Conservation (phyloP, 2,329 filamentous ascomycete species). For the Fusarium annulatum region DNA sequence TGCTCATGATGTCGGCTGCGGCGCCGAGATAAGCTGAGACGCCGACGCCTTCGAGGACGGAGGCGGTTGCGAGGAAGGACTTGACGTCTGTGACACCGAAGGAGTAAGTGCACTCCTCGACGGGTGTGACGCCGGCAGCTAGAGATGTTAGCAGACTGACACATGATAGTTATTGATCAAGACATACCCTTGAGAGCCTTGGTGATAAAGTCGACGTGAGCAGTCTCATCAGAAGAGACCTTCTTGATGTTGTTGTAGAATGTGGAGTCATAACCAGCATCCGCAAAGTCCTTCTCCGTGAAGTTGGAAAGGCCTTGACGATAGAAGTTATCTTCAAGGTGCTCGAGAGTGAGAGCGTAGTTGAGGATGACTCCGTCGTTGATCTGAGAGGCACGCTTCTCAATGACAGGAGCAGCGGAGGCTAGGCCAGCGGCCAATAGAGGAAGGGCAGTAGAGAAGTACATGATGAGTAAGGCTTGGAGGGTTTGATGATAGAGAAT, state of each 20-base stretch:
- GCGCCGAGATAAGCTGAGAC: constrained; percentile 74
- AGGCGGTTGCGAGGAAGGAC: constrained; percentile 69
- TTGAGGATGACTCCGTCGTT: constrained; percentile 53
- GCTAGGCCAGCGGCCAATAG: constrained; percentile 26
- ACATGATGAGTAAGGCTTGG: not conserved
- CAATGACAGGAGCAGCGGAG: constrained; percentile 23
- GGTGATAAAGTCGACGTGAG: constrained; percentile 36
- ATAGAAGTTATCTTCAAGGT: constrained; percentile 73
- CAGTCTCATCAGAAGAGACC: constrained; percentile 63
- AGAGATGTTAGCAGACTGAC: accelerated
- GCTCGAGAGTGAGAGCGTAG: constrained; percentile 63
- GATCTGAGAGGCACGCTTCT: constrained; percentile 28
- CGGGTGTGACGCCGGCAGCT: constrained; percentile 60
- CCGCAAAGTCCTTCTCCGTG: constrained; percentile 61
- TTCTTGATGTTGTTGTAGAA: constrained; percentile 69
- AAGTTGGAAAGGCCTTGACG: constrained; percentile 68
- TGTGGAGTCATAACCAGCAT: constrained; percentile 60
- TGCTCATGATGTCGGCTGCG: constrained; percentile 67
- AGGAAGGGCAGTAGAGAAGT: constrained; percentile 21
- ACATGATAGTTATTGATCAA: too few species aligned
- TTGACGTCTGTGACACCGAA: constrained; percentile 70
- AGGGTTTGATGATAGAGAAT: not conserved
- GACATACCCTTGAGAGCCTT: constrained; percentile 32
- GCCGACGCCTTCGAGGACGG: constrained; percentile 73
- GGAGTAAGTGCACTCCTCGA: constrained; percentile 65